A percentile compares a stretch with the other conserved stretches of the same genome.
Evolutionary conservation across 1,284 basidiomycete species (phyloP).

Genomic region (Rhodotorula sp.): DNA sequence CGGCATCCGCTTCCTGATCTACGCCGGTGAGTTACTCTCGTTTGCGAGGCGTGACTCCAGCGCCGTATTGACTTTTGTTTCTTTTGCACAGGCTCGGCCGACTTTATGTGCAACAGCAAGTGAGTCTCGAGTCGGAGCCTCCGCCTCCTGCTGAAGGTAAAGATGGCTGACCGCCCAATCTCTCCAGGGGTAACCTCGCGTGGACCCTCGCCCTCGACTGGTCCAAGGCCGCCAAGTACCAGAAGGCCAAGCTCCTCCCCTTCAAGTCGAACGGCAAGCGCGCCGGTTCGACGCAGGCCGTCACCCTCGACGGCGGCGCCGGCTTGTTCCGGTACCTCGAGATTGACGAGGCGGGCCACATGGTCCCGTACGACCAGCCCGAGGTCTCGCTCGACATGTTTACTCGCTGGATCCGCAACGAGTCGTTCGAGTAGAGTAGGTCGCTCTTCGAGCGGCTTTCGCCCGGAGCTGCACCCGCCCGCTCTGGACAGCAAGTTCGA

Average conservation of each 20-base stretch:
- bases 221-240: constrained; percentile 26
- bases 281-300: constrained; percentile 22
- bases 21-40: constrained; percentile 56
- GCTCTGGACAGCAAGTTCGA: no score
- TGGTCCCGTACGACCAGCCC: constrained; percentile 55
- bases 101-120: constrained; percentile 68
- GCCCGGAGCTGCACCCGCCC: no score
- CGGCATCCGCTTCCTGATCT: constrained; percentile 73
- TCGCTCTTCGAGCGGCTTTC: background rate
- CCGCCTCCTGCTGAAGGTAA: no score
- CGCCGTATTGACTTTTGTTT: no score
- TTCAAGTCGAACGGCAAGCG: constrained; percentile 21
- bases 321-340: constrained; percentile 29
- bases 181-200: constrained; percentile 27
- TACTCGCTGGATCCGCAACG: constrained; percentile 54
- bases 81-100: constrained; percentile 58
- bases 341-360: constrained; percentile 19
- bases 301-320: constrained; percentile 22
- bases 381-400: constrained; percentile 68
- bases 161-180: no score
- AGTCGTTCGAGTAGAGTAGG: constrained; percentile 17
- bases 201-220: constrained; percentile 38
- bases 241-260: constrained; percentile 25
- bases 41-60: no score
- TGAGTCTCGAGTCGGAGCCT: background rate